Evolutionary conservation across 2,329 filamentous ascomycete species (phyloP), one percentile per base, ranked within the genome.

Genomic region (Lasiodiplodia hormozganensis): DNA sequence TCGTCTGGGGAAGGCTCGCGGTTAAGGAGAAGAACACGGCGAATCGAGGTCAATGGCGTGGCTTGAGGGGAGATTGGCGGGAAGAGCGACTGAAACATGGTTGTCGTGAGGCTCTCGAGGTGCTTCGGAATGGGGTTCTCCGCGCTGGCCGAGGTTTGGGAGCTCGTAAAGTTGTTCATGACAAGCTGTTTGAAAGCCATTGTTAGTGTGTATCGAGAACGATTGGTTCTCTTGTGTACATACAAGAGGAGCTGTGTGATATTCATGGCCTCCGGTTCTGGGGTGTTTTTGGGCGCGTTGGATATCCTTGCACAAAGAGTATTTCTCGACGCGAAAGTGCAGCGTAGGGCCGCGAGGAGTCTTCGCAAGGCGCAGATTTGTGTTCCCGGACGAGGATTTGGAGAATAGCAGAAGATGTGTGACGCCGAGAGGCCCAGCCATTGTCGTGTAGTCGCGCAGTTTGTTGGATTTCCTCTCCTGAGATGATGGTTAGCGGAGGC

Each of bases 81-180:
- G 76, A 99, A 98, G 43, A 99, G 88, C 8, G 93, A 97, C 80
- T 97, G 95, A 82, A 98, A 99, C 75, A 97, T 90, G 56, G 94
- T 96, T 2, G 94, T 98, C 2, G 94, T 90, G 38, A 99, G 89
- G 28, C 92, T 91, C 82, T 99, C 96, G 76, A 99, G 92, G 74
- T 97, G 94, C 77, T 93, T 96, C 5, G 95, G 94, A n/a, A 97
- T 90, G 70, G 91, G 89, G 25, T 89, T 87, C 68, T 78, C 77
- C 2, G 79, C 56, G 21, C 68, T 49, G 14, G 18, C 10, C 18
- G 65, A 62, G 25, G 78, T 62, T 21, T 68, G 85, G 84, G 34
- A 91, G 3, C 89, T 90, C 49, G 88, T 88, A 80, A 99, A 97
- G 80, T 97, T 97, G 83, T 99, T 99, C 96, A 99, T 98, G 72